Conservation (phyloP, 2,329 filamentous ascomycete species). For the Aureobasidium sp. region DNA sequence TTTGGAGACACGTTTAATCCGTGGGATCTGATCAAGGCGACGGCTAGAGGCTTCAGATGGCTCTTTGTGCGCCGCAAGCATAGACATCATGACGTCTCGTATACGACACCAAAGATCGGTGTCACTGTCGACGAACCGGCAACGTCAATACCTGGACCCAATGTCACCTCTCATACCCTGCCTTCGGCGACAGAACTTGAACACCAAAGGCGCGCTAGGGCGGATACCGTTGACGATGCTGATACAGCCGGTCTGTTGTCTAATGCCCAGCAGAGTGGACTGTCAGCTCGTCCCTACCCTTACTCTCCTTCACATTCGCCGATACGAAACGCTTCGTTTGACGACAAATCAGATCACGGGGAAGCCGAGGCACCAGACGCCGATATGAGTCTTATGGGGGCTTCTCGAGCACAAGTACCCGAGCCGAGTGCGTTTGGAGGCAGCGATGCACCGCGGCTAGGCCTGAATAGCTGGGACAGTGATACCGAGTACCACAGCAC, state of each 20-base stretch:
- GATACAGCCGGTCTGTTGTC: constrained; percentile 9
- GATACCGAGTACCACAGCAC: constrained; percentile 8
- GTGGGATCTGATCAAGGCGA: constrained; percentile 75
- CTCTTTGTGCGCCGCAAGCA: constrained; percentile 62
- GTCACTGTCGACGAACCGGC: not conserved
- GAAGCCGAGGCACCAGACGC: not conserved
- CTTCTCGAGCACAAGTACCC: not conserved
- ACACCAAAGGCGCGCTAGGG: constrained; percentile 6
- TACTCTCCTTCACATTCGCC: constrained; percentile 8
- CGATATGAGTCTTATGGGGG: not conserved
- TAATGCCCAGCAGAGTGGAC: not conserved
- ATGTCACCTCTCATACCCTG: constrained; percentile 3
- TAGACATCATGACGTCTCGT: constrained; percentile 39
- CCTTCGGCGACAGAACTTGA: constrained; percentile 8
- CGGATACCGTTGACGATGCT: constrained; percentile 6
- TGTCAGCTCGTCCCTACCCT: not conserved
- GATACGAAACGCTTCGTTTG: not conserved
- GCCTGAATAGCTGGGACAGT: not conserved
- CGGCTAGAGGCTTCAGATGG: constrained; percentile 70
- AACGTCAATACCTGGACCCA: constrained; percentile 4
- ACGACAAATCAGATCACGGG: not conserved
- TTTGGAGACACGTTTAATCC: constrained; percentile 65
- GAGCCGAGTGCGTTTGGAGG: constrained; percentile 1
- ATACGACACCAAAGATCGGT: constrained; percentile 19
- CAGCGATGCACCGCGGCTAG: not conserved